Percentiles rank a stretch among this genome's conserved stretches.
phyloP scores from a whole-genome alignment of 2,329 filamentous ascomycete species.

The Gremmenia infestans region DNA sequence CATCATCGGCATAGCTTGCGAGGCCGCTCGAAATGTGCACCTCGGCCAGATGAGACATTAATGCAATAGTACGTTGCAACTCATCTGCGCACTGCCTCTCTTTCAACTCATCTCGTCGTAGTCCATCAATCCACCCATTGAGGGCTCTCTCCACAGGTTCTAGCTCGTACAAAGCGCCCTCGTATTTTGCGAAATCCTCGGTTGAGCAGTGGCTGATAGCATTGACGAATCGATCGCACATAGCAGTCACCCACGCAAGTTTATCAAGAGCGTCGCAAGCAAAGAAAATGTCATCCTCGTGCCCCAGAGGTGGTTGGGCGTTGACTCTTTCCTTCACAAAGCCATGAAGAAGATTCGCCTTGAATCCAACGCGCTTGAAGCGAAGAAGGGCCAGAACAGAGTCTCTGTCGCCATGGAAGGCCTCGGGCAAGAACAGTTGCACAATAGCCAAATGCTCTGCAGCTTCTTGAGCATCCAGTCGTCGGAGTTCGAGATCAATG shows the following conservation, averaged over 20 bases:
- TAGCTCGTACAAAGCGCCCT: slow-evolving; percentile 77
- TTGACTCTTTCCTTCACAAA: slow-evolving; percentile 76
- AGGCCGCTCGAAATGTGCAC: slow-evolving; percentile 68
- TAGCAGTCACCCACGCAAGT: slow-evolving; percentile 74
- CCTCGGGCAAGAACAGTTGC: slow-evolving; percentile 82
- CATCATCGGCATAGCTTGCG: slow-evolving; percentile 70
- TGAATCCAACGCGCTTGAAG: slow-evolving; percentile 85
- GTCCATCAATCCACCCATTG: slow-evolving; percentile 80
- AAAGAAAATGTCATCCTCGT: slow-evolving; percentile 73
- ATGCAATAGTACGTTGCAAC: slow-evolving; percentile 75
- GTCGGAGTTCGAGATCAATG: slow-evolving; percentile 83
- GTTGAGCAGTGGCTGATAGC: slow-evolving; percentile 74
- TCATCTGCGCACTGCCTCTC: slow-evolving; percentile 78
- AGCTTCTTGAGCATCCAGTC: slow-evolving; percentile 84
- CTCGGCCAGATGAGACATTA: slow-evolving; percentile 82
- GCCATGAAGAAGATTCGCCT: slow-evolving; percentile 70
- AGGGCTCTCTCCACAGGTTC: slow-evolving; percentile 87
- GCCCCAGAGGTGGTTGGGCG: slow-evolving; percentile 59
- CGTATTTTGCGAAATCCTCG: slow-evolving; percentile 72
- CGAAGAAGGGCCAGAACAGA: slow-evolving; percentile 84
- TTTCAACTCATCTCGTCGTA: slow-evolving; percentile 80
- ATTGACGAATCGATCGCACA: slow-evolving; percentile 79
- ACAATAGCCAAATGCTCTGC: slow-evolving; percentile 84
- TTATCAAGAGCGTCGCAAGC: slow-evolving; percentile 81
- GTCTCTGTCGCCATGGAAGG: slow-evolving; percentile 73